These are phyloP conservation scores for Botryotinia globosa DNA, from an alignment of 2,329 filamentous ascomycete genomes.

Conservation along the genomic window DNA sequence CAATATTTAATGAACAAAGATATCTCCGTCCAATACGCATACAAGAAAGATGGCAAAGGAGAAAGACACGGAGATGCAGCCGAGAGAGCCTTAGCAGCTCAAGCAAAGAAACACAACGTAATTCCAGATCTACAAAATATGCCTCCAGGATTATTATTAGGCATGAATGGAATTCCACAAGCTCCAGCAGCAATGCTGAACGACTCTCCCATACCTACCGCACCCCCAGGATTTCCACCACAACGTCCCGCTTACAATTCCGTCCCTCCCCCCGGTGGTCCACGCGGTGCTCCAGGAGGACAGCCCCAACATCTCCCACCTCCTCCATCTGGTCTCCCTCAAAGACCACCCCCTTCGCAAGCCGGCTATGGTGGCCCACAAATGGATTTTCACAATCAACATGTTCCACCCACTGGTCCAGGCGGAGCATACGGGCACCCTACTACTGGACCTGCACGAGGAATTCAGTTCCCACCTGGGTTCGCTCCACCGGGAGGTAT, in stretches of 20 bases:
- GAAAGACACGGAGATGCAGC: conserved; percentile 94
- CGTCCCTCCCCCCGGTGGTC: conserved; percentile 37
- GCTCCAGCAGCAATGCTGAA: conserved; percentile 43
- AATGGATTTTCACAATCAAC: conserved; percentile 44
- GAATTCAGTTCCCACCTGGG: conserved; percentile 45
- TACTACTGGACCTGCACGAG: not conserved
- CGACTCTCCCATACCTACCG: conserved; percentile 22
- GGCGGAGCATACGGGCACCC: conserved; percentile 3
- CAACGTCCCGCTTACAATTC: conserved; percentile 34
- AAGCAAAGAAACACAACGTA: conserved; percentile 93
- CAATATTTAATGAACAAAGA: conserved; percentile 98
- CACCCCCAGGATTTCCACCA: conserved; percentile 32
- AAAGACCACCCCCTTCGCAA: conserved; percentile 67
- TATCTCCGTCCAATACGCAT: conserved; percentile 94
- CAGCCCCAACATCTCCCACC: conserved; percentile 47
- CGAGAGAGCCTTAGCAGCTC: conserved; percentile 84
- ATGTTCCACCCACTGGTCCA: conserved; percentile 45
- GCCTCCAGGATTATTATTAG: conserved; percentile 39
- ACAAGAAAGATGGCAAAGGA: conserved; percentile 98
- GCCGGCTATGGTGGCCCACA: conserved; percentile 66
- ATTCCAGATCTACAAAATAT: conserved; percentile 59
- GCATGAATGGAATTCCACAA: conserved; percentile 43
- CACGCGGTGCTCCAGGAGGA: conserved; percentile 44
- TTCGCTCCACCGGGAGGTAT: conserved; percentile 15
- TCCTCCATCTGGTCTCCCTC: conserved; percentile 53